Evolutionary conservation across 2,329 filamentous ascomycete species (phyloP).

Genomic region (Aspergillus texensis): DNA sequence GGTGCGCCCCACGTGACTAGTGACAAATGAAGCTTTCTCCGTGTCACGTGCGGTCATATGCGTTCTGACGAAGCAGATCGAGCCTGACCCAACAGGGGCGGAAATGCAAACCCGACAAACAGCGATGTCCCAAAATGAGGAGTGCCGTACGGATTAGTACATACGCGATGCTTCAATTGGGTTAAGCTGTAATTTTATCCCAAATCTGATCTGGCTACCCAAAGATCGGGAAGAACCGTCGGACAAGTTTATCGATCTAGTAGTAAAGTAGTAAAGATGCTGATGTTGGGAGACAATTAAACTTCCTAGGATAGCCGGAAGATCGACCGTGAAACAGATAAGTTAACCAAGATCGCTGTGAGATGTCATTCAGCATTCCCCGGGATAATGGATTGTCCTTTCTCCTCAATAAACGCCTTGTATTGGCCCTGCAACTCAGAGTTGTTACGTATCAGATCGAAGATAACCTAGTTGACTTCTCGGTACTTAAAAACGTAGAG

Average conservation of each 20-base stretch:
- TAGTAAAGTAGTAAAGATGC: not conserved
- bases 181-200: not conserved
- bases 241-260: not conserved
- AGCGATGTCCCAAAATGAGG: not conserved
- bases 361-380: conserved; percentile 1
- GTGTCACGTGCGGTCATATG: conserved; percentile 1
- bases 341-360: not conserved
- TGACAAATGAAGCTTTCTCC: conserved; percentile 1
- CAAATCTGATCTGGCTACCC: not conserved
- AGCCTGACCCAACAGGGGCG: not conserved
- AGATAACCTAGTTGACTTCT: conserved; percentile 6
- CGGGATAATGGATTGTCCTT: not conserved
- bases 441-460: conserved; percentile 23
- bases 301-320: not conserved
- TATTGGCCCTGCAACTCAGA: conserved; percentile 3
- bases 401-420: conserved; percentile 4
- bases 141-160: not conserved
- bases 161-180: not conserved
- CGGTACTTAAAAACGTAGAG: not conserved
- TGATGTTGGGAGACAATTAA: not conserved
- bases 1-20: not conserved
- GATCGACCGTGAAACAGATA: not conserved
- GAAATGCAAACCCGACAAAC: conserved; percentile 11
- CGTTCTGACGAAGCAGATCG: not conserved
- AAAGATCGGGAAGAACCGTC: not conserved